Evolutionary conservation across 108 stramenopile genomes (phyloP), one percentile per base, ranked within the genome.

Genomic region (Nannochloropsis gaditana): DNA sequence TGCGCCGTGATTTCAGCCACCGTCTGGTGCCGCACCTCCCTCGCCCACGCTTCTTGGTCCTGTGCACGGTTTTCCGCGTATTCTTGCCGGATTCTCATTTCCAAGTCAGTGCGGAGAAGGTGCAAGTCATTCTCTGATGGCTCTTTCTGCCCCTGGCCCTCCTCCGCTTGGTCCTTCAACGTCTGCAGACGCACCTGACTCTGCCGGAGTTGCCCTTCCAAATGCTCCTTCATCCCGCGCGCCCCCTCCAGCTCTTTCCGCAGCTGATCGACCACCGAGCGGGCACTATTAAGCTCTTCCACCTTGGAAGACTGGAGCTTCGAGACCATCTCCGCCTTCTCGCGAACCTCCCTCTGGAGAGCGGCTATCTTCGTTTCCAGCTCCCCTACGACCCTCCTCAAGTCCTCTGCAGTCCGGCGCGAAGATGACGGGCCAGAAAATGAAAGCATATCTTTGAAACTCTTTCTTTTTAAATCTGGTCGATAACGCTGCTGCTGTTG

Each of bases 211-310:
- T 73, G 19, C 59, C 59, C 59, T 73, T 73, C 19, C 59, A 73
- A n/a, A n/a, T 73, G 59, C 59, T 73, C 59, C n/a, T 73, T 73
- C 6, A 8, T 2, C 2, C 59, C 59, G 15, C 59, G 59, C 59
- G 59, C 59, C n/a, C n/a, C 59, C 59, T 73, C 59, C n/a, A 73
- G 19, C n/a, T 73, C 59, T 73, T 73, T 73, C 59, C 59, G 59
- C 59, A 73, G 59, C n/a, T 73, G 59, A 73, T 73, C 59, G 2
- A 73, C n/a, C 19, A 73, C 59, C 19, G 8, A 15, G 59, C 59
- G 59, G 59, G 59, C 59, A n/a, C n/a, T 73, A 0, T 73, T 73
- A n/a, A 73, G 59, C 59, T 73, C 59, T 73, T 73, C 59, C 19
- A 73, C 6, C 19, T n/a, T 15, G 59, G 59, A 73, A n/a, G 59